Conservation (phyloP, 2,329 filamentous ascomycete species). For the Xylaria sp. region DNA sequence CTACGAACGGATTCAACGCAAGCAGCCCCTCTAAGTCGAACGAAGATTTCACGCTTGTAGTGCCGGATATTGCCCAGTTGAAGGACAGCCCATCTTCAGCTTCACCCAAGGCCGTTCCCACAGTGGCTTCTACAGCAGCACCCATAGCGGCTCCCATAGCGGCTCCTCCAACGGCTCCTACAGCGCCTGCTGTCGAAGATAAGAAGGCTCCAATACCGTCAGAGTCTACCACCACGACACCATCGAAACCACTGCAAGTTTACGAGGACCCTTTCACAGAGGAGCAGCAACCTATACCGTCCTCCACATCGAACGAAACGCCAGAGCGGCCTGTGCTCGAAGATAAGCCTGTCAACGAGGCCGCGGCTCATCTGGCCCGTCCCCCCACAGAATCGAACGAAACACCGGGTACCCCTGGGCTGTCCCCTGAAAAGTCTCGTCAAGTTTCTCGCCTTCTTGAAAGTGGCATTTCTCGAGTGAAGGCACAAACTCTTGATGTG, state of each 20-base stretch:
- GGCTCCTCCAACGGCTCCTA: slow-evolving; percentile 44
- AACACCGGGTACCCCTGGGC: slow-evolving; percentile 24
- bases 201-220: slow-evolving; percentile 13
- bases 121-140: slow-evolving; percentile 44
- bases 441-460: slow-evolving; percentile 67
- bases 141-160: slow-evolving; percentile 43
- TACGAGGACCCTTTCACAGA: slow-evolving; percentile 65
- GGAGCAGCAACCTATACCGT: slow-evolving; percentile 50
- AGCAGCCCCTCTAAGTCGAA: slow-evolving; percentile 52
- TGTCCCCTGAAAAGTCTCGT: slow-evolving; percentile 56
- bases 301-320: slow-evolving; percentile 45
- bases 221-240: slow-evolving; percentile 29
- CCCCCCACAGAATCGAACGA: slow-evolving; percentile 22
- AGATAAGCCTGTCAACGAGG: slow-evolving; percentile 64
- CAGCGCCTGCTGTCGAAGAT: slow-evolving; percentile 41
- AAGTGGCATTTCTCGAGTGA: slow-evolving; percentile 75
- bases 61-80: slow-evolving; percentile 49
- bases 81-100: slow-evolving; percentile 30
- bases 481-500: slow-evolving; percentile 72
- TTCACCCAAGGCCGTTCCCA: slow-evolving; percentile 29
- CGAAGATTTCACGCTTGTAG: slow-evolving; percentile 57
- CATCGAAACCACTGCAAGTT: slow-evolving; percentile 52
- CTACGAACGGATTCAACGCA: slow-evolving; percentile 18
- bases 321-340: slow-evolving; percentile 53
- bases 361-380: slow-evolving; percentile 42